phyloP scores from a whole-genome alignment of 768 basidiomycete species.

The Boletus tylopilopsis region DNA sequence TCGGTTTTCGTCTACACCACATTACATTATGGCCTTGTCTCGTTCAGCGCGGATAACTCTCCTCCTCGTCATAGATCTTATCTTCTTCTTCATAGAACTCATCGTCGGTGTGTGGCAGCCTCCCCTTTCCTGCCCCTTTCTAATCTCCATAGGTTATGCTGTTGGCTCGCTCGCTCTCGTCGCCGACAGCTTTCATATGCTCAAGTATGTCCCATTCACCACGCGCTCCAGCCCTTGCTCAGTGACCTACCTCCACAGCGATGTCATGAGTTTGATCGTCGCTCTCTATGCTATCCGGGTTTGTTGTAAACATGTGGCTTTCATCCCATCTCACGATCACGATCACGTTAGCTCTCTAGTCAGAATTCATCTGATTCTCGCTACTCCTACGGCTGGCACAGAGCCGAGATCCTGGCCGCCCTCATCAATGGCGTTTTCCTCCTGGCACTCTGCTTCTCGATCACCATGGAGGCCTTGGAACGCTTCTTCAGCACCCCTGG shows the following conservation, averaged over 20 bases:
- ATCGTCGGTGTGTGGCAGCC: slow-evolving; percentile 54
- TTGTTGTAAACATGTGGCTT: slow-evolving; percentile 1
- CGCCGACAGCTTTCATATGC: slow-evolving; percentile 98
- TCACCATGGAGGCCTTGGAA: slow-evolving; percentile 86
- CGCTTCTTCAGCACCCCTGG: slow-evolving; percentile 86
- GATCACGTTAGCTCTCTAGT: slow-evolving; percentile 55
- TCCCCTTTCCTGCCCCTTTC: slow-evolving; percentile 5
- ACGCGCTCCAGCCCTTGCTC: slow-evolving; percentile 5
- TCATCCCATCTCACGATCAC: slow-evolving; percentile 4
- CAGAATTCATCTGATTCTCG: slow-evolving; percentile 57
- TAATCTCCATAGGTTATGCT: slow-evolving; percentile 67
- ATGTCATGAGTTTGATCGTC: slow-evolving; percentile 92
- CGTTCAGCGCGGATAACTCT: slow-evolving; percentile 72
- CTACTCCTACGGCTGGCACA: slow-evolving; percentile 99
- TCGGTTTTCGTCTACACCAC: no score
- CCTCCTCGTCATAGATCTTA: slow-evolving; percentile 76
- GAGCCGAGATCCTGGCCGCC: slow-evolving; percentile 94
- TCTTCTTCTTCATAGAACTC: slow-evolving; percentile 87
- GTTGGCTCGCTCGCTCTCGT: slow-evolving; percentile 94
- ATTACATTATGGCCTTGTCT: slow-evolving; percentile 42
- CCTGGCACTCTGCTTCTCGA: slow-evolving; percentile 94
- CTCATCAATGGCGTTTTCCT: slow-evolving; percentile 96
- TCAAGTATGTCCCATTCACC: slow-evolving; percentile 62
- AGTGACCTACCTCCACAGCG: slow-evolving; percentile 56
- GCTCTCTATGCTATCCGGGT: slow-evolving; percentile 94